Evolutionary conservation across 2,329 filamentous ascomycete species (phyloP), one percentile per base, ranked within the genome.

Genomic region (Tolypocladium sp.): DNA sequence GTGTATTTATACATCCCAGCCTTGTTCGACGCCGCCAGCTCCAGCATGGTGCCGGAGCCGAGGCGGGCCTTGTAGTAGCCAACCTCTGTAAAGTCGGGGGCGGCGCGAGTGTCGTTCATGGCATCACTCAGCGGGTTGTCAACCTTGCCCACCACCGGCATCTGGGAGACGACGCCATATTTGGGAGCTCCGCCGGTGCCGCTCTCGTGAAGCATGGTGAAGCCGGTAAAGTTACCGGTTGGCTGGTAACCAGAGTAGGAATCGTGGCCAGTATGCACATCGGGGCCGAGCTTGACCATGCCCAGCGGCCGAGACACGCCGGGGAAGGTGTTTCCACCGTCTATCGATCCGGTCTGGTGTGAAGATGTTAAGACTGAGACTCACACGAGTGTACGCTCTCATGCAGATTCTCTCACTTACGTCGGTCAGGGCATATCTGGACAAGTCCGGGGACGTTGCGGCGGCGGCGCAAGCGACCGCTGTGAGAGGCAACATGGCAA

Each of bases 111-210:
- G 30, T 85, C 76, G n/a, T 80, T 82, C 40, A 82, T 74, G 62
- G 82, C 73, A 62, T 82, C 79, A 5, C 72, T 76, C 30, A 88
- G 71, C 2, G 85, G 84, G 59, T 88, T 80, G 9, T 63, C 65
- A 49, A 85, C 70, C 20, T 67, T 67, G 0, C 82, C 82, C 0
- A 79, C 65, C 1, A 83, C 70, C 0, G 82, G 84, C 70, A 86
- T 76, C 69, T 86, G 84, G 1, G 82, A 76, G 38, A 86, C 81
- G 2, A 87, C 83, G 5, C 87, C 87, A 61, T 89, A 90, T 68
- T 89, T 89, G 1, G 87, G 85, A 1, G 84, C 84, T 1, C 87
- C 87, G 9, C 87, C 87, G 0, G 86, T 90, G 3, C 86, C 85
- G 61, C 81, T 82, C 67, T 87, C 84, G 63, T 88, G 85, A 65